Evolutionary conservation across 805 yeast species (phyloP), one percentile per base, ranked within the genome.

Genomic region (Kluyveromyces aestuarii): DNA sequence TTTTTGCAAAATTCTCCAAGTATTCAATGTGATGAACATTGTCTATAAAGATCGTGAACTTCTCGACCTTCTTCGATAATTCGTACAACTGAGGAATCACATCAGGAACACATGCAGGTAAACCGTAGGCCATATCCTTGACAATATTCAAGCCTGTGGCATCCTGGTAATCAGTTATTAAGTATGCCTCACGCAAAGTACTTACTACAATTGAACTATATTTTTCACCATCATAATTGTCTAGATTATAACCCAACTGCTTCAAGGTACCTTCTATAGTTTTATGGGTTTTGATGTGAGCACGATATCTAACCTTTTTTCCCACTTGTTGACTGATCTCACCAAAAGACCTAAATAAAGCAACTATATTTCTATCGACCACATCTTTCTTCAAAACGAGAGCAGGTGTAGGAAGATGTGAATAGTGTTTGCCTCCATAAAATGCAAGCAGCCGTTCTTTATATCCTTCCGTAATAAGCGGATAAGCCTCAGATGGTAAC

Each of bases 211-310:
- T 72, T 42, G 74, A 70, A 44, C 71, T 69, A 17, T 80, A 72
- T 33, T 60, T 65, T n/a, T 44, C 49, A 1, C 71, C 67, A 2
- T 56, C 57, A 11, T 55, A 44, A 11, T 61, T 57, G 21, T 64
- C 50, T 27, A 53, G 47, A 6, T 73, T 74, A 44, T 70, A 57
- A 1, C 78, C 82, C 59, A 82, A 60, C 64, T 82, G 85, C 40
- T 75, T 61, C 19, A 62, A 55, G 2, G 80, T 68, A 7, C 86
- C 89, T 54, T 81, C 84, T 9, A 70, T 53, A 1, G 85, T 75
- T 61, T 86, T 85, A 61, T 83, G 89, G 0, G 93, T 86, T 63
- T 85, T 85, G 19, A 85, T 79, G 60, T 84, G 89, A 3, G 85
- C 82, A 50, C 95, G 70, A 60, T 84, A 84, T 17, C 63, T 68